Conservation (phyloP, 805 yeast genomes). For the Metschnikowia corniflorae region DNA sequence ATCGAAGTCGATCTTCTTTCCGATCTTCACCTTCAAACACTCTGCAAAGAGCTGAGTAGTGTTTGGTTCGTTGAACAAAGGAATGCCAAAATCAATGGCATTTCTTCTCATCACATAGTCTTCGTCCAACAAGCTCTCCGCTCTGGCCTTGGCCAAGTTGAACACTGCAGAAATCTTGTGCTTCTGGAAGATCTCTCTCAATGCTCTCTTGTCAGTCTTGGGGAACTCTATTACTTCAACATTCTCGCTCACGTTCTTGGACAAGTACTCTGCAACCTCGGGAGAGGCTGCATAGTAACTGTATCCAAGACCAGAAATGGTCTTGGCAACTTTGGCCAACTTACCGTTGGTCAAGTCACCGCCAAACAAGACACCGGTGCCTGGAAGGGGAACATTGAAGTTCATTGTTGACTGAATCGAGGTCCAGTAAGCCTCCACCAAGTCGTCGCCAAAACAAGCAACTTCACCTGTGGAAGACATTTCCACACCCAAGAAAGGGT, state of each 20-base stretch:
- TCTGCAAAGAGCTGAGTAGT: conserved; percentile 84
- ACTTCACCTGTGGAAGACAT: conserved; percentile 99
- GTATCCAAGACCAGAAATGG: conserved; percentile 73
- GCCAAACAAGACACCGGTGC: conserved; percentile 86
- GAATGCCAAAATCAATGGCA: conserved; percentile 96
- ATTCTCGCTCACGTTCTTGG: conserved; percentile 40
- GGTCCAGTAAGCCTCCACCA: conserved; percentile 94
- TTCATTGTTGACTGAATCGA: conserved; percentile 96
- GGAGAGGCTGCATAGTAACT: conserved; percentile 73
- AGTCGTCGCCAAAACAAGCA: conserved; percentile 89
- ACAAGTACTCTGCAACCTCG: conserved; percentile 68
- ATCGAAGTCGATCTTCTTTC: conserved; percentile 49
- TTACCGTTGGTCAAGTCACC: conserved; percentile 78
- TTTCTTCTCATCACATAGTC: conserved; percentile 98
- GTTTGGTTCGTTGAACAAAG: conserved; percentile 94
- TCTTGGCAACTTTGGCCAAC: conserved; percentile 70
- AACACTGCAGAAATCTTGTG: conserved; percentile 83
- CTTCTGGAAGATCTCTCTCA: conserved; percentile 89
- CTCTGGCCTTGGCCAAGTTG: conserved; percentile 88
- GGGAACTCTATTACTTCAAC: conserved; percentile 84
- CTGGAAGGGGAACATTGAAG: conserved; percentile 90
- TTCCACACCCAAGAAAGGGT: conserved; percentile 97
- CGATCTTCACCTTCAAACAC: conserved; percentile 70
- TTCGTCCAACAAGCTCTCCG: conserved; percentile 76
- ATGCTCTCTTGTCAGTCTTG: conserved; percentile 84